Evolutionary conservation across 352 stramenopile genomes (phyloP).

Genomic region (Globisporangium nunn): DNA sequence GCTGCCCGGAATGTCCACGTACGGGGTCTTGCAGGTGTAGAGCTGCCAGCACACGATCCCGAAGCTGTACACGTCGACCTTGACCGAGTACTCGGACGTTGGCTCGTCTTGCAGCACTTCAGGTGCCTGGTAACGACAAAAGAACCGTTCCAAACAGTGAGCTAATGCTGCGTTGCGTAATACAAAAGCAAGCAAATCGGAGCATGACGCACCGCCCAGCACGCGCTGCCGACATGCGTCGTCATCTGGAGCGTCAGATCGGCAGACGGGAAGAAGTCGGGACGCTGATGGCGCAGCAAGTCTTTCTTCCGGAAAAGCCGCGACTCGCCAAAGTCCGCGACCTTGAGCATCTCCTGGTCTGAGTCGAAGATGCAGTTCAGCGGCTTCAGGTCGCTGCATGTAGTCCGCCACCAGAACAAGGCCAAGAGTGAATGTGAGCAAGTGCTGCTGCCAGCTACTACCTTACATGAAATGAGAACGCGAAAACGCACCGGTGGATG

Average conservation of each 20-base stretch:
- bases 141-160: neutral
- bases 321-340: slow-evolving; percentile 77
- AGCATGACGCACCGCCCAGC: slow-evolving; percentile 42
- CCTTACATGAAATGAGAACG: neutral
- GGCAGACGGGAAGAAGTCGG: slow-evolving; percentile 55
- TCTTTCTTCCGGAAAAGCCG: slow-evolving; percentile 63
- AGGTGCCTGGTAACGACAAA: slow-evolving; percentile 21
- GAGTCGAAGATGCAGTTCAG: slow-evolving; percentile 82
- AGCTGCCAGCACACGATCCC: slow-evolving; percentile 83
- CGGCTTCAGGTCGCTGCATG: slow-evolving; percentile 56
- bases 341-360: slow-evolving; percentile 67
- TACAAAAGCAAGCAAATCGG: neutral
- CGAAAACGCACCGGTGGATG: slow-evolving; percentile 43
- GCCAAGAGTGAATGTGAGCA: too few species aligned
- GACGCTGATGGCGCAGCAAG: slow-evolving; percentile 24
- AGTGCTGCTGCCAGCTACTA: too few species aligned
- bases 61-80: slow-evolving; percentile 85
- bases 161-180: too few species aligned
- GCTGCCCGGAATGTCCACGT: slow-evolving; percentile 71
- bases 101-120: slow-evolving; percentile 69
- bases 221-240: slow-evolving; percentile 74
- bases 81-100: slow-evolving; percentile 67
- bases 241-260: slow-evolving; percentile 75
- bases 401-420: neutral
- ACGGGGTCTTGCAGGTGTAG: slow-evolving; percentile 63